Evolutionary conservation across 805 yeast genomes (phyloP), one percentile per base, ranked within the genome.

Genomic region (Wickerhamiella sergipiensis): DNA sequence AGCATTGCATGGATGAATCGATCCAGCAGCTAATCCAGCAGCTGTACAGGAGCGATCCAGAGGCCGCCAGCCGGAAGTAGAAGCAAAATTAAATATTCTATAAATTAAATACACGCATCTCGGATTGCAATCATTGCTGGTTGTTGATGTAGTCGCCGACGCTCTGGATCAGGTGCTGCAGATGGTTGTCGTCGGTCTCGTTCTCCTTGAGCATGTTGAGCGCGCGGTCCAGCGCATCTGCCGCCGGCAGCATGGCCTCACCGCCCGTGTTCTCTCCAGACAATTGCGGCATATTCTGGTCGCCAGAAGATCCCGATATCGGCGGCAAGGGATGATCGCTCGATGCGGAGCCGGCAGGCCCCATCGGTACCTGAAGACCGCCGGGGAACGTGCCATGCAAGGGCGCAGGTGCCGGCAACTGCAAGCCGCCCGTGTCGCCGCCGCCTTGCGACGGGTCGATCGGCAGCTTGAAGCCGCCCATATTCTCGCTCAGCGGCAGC

Each of bases 141-240:
- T 54, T 49, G 52, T 54, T 55, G 52, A 61, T 61, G 43, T 56
- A 61, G 33, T 58, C 62, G 31, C 62, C 64, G 17, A 61, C 64
- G 39, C 59, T 59, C 49, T 60, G 63, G 22, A 61, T 49, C 39
- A 60, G 53, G 43, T 54, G 54, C 53, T 60, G 61, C 21, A 61
- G 52, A 17, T 60, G 53, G 12, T 52, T 51, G 17, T 53, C 61
- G 23, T 55, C 53, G 39, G 45, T 12, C 36, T 45, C 45, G 48
- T 29, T 43, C 42, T 50, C 47, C 17, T 43, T 40, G 19, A 47
- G 36, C 52, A 52, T 39, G 26, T 19, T 45, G 12, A 52, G 45
- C 2, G 54, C 54, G 31, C 47, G 48, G 38, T 52, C 54, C 18
- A 52, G 39, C 2, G 51, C 54, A 6, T 52, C 55, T 2, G 53